Evolutionary conservation across 768 basidiomycete genomes (phyloP), one percentile per base, ranked within the genome.

Genomic region (Zangia roseola): DNA sequence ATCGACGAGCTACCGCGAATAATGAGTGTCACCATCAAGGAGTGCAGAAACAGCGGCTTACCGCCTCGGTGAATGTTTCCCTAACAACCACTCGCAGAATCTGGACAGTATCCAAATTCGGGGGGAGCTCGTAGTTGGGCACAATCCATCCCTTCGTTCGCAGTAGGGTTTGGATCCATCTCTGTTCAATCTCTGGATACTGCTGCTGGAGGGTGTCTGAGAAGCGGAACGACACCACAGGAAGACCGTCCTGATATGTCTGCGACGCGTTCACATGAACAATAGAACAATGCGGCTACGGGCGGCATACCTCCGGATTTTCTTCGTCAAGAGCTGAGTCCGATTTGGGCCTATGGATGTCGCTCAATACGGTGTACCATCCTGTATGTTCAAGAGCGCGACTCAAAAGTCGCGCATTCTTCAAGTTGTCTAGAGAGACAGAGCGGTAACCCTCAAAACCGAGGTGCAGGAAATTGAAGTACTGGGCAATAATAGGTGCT

Each of bases 351-450:
- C 71, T 67, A 58, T 86, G 84, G 26, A 84, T 76, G 49, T 83
- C 78, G 37, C 76, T 80, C 35, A 81, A 49, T 9, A 81, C 80
- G 10, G 65, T 69, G 56, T 72, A 81, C 58, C 73, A 80, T 14
- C 79, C 76, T 21, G 74, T 77, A 37, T 61, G 72, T 61, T 86
- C 84, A 17, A 86, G 69, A 5, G 84, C 83, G 31, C 82, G 75
- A 26, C 80, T 80, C 49, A 86, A 61, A n/a, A 83, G 66, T n/a
- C 84, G 74, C 2, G 84, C 84, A 52, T 86, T 86, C 65, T 74
- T 74, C 40, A 82, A 57, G 55, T 80, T 77, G 41, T 67, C 66
- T 4, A 78, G 63, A 17, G 78, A 74, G 46, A 81, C 67, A 5
- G 65, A 57, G 21, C 77, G 71, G 61, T 75, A 81, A 16, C 79